Base-by-base conservation (phyloP, 305 asterid species). In the Caryopteris hybrid region DNA sequence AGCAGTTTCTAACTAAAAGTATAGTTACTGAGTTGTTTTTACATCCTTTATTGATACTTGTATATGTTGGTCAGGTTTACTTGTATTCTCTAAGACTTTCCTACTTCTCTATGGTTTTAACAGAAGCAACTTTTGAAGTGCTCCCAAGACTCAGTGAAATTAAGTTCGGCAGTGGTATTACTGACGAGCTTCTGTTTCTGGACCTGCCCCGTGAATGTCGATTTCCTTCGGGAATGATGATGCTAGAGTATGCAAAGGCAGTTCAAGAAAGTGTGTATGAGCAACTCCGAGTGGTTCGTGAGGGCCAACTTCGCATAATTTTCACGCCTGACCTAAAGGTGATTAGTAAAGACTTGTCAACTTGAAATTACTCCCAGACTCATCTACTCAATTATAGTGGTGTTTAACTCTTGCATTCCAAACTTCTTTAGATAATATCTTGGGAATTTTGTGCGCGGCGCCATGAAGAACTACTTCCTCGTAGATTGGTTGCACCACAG, bases 401-500 rank as follows among this genome's bases (percentile, higher is more conserved):
- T 61, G 74, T 54, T 55, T 69, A 64, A 70, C 73, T 64, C 64
- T 73, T 59, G 59, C 68, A 54, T 31, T 47, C 11, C 21, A 43
- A 48, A 58, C 41, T 39, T 65, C 22, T 66, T 56, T 70, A 95
- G 98, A 95, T 92, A 76, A 75, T 88, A 52, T 89, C 95, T 31
- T 95, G 99, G 99, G 99, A 95, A 72, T 95, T 95, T 64, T 95
- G 98, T 78, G 98, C 95, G 0, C 88, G 94, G 53, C 89, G 87
- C 47, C 99, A 95, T 74, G 99, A 92, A 80, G 99, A 95, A 77
- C 95, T 95, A 78, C 95, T 95, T 70, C 89, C 96, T 63, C 90
- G 99, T 60, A 82, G 93, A 84, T 71, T 88, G 81, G 91, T 94
- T 74, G 95, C 96, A 16, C 98, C 99, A 5, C 98, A 94, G 98